These are phyloP conservation scores for Coniochaeta ligniaria DNA, from an alignment of 2,329 filamentous ascomycete genomes.

Conservation along the genomic window DNA sequence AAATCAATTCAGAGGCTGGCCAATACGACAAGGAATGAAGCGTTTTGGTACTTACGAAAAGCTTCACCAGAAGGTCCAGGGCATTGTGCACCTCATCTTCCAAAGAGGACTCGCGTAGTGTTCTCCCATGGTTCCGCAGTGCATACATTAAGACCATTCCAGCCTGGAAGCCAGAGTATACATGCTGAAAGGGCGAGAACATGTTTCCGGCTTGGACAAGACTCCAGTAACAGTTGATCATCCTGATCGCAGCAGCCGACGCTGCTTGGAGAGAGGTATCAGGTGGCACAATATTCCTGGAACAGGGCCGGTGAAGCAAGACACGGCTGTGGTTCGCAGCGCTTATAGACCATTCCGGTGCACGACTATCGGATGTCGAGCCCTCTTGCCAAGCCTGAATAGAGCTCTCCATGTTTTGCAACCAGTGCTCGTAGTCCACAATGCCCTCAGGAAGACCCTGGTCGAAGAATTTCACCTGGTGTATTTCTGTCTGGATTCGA, in stretches of 20 bases:
- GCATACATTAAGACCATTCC: slow-evolving; percentile 1
- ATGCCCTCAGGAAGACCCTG: background rate
- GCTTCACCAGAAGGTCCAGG: background rate
- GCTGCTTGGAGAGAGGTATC: background rate
- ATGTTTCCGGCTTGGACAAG: background rate
- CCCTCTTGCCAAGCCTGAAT: slow-evolving; percentile 1
- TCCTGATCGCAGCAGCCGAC: background rate
- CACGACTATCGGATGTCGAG: background rate
- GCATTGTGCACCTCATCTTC: background rate
- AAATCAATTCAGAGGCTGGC: background rate
- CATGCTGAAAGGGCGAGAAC: background rate
- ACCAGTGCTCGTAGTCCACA: background rate
- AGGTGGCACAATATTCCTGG: background rate
- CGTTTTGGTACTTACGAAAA: slow-evolving; percentile 1
- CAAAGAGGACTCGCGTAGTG: background rate
- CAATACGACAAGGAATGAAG: background rate
- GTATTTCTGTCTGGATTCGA: slow-evolving; percentile 1
- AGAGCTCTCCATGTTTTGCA: background rate
- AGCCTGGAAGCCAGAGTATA: background rate
- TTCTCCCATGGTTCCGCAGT: background rate
- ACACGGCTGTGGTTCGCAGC: slow-evolving; percentile 1
- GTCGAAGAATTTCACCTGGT: background rate
- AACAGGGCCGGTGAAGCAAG: background rate
- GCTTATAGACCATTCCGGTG: background rate
- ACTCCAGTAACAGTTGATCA: slow-evolving; percentile 1